Evolutionary conservation across 2,329 filamentous ascomycete genomes (phyloP), one percentile per base, ranked within the genome.

Genomic region (Alternaria infectoria): DNA sequence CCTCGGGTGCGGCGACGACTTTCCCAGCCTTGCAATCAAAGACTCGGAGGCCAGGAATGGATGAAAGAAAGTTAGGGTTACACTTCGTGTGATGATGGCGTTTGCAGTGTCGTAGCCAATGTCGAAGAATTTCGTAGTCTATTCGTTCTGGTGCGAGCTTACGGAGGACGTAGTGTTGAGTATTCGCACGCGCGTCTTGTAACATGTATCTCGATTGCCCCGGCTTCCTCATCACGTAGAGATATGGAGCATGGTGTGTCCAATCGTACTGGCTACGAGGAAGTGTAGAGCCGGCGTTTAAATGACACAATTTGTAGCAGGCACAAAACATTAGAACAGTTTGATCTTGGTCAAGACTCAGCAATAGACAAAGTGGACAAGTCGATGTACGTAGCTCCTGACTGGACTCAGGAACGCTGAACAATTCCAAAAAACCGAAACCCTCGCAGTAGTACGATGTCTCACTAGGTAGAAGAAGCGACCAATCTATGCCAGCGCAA

Each of bases 161-260:
- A 5, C 30, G 30, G 0, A 21, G 10, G 1, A 15, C 0, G 2
- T 2, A 30, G 6, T 4, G 0, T 10, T 30, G 3, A 0, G 15
- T 6, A 28, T 3, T 3, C 4, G 2, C 1, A 15, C 2, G 4
- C 0, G 15, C 4, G 1, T 8, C 5, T 28, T 49, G 46, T 28
- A 49, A 7, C 2, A 12, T 6, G 7, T 13, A 26, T 26, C 25
- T 9, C 25, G 8, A 28, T n/a, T n/a, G n/a, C n/a, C n/a, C n/a
- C n/a, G n/a, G n/a, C n/a, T n/a, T n/a, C n/a, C n/a, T n/a, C n/a
- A n/a, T n/a, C n/a, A n/a, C n/a, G n/a, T n/a, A n/a, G n/a, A n/a
- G n/a, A n/a, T n/a, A n/a, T 6, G 12, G 5, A 13, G 11, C 1
- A 13, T 30, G 28, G 28, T 30, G 2, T 2, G 5, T 30, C 28